These are phyloP conservation scores for Kwoniella dejecticola DNA, from an alignment of 768 basidiomycete species.

Conservation along the genomic window DNA sequence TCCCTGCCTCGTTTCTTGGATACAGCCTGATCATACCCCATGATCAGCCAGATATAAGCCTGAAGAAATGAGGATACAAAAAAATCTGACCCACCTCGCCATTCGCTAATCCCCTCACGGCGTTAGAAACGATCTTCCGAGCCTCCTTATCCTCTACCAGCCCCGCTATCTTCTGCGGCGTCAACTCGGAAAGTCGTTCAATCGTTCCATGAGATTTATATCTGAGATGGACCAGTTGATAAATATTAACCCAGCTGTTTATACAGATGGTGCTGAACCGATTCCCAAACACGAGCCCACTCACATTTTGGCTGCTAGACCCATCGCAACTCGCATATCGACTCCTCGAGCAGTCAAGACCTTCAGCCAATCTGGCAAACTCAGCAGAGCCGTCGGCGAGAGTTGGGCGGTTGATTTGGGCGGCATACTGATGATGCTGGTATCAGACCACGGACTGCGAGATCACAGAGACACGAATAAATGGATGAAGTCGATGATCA, in stretches of 20 bases:
- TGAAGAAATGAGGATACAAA: neutral
- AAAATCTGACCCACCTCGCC: conserved; percentile 32
- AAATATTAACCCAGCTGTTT: neutral
- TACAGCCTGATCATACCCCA: too few species aligned
- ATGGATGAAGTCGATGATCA: too few species aligned
- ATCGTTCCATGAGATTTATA: conserved; percentile 48
- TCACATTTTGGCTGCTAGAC: conserved; percentile 52
- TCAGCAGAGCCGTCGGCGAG: conserved; percentile 27
- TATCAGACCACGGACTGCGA: too few species aligned
- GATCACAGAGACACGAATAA: too few species aligned
- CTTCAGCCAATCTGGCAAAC: conserved; percentile 52
- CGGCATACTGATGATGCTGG: conserved; percentile 16
- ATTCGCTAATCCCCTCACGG: conserved; percentile 42
- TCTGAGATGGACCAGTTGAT: conserved; percentile 26
- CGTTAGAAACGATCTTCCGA: conserved; percentile 42
- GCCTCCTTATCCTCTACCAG: conserved; percentile 50
- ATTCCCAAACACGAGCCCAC: neutral
- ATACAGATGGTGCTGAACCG: neutral
- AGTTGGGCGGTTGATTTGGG: conserved; percentile 27
- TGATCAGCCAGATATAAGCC: neutral
- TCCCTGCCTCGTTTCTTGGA: conserved; percentile 46
- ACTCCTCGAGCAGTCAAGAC: conserved; percentile 46
- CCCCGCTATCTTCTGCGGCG: conserved; percentile 37
- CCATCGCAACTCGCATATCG: conserved; percentile 54
- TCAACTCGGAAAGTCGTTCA: conserved; percentile 28